Conservation (phyloP, 2,329 filamentous ascomycete species). For the Alternaria gaisen region DNA sequence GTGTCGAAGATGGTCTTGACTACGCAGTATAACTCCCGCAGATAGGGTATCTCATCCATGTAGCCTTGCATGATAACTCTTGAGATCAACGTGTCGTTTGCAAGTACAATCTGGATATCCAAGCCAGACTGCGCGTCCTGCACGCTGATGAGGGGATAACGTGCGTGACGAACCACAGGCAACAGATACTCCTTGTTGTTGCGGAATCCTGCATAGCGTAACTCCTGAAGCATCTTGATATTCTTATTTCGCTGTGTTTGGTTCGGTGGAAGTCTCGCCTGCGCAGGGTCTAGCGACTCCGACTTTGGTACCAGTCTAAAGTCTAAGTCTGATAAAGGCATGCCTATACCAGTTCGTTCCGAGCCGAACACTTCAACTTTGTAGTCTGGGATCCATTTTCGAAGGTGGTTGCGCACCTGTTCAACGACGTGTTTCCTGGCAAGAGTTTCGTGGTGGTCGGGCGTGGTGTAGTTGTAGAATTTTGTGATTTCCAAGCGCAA, state of each 20-base stretch:
- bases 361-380: slow-evolving; percentile 62
- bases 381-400: slow-evolving; percentile 30
- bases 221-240: slow-evolving; percentile 6
- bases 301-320: slow-evolving; percentile 47
- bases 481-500: slow-evolving; percentile 37
- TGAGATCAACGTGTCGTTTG: slow-evolving; percentile 52
- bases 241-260: slow-evolving; percentile 14
- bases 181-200: slow-evolving; percentile 21
- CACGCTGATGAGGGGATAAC: slow-evolving; percentile 54
- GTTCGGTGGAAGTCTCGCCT: slow-evolving; percentile 26
- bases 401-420: slow-evolving; percentile 35
- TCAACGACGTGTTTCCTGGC: slow-evolving; percentile 48
- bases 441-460: slow-evolving; percentile 54
- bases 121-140: slow-evolving; percentile 60
- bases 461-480: slow-evolving; percentile 45
- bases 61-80: slow-evolving; percentile 58
- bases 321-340: slow-evolving; percentile 65
- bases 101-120: slow-evolving; percentile 61
- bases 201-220: slow-evolving; percentile 12
- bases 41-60: slow-evolving; percentile 58
- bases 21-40: slow-evolving; percentile 60
- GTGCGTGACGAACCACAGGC: slow-evolving; percentile 35
- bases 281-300: slow-evolving; percentile 8
- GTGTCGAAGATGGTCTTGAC: slow-evolving; percentile 62
- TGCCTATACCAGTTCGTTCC: slow-evolving; percentile 60